Conservation (phyloP, 352 stramenopile genomes). For the Globisporangium echinulatum region DNA sequence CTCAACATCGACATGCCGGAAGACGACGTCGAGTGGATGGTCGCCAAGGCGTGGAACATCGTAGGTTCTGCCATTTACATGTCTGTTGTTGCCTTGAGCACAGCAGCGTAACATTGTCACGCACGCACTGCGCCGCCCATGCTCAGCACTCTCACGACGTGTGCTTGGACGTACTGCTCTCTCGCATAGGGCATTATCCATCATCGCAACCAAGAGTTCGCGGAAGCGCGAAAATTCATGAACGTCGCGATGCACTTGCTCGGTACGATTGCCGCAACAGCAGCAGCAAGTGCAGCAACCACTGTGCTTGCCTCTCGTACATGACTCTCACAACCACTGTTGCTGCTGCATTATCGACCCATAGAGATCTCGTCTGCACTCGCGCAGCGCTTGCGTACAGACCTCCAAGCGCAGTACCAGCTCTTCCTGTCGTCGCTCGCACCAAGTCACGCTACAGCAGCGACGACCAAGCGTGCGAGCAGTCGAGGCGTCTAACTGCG, state of each 20-base stretch:
- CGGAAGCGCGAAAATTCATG: constrained; percentile 37
- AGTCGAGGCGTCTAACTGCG: not conserved
- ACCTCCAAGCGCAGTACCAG: constrained; percentile 41
- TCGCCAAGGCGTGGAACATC: constrained; percentile 72
- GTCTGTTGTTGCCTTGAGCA: not conserved
- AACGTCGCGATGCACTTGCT: constrained; percentile 32
- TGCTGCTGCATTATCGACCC: not conserved
- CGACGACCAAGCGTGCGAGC: not conserved
- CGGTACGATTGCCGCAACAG: constrained; percentile 12
- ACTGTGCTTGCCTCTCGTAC: not conserved
- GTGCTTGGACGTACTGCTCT: no score
- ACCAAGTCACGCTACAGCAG: constrained; percentile 3
- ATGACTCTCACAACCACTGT: not conserved
- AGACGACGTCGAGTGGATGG: constrained; percentile 62
- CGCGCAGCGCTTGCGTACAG: constrained; percentile 20
- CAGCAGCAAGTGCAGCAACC: not conserved
- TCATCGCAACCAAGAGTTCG: constrained; percentile 23
- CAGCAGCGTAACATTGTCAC: no score
- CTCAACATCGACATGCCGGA: constrained; percentile 39
- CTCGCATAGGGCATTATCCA: constrained; percentile 25
- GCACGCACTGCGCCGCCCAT: no score
- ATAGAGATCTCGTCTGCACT: constrained; percentile 28
- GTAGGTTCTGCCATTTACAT: constrained; percentile 23
- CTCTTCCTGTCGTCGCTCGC: constrained; percentile 14
- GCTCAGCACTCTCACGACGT: no score